These are phyloP conservation scores for Neofusicoccum parvum DNA, from an alignment of 2,329 filamentous ascomycete species.

Conservation along the genomic window DNA sequence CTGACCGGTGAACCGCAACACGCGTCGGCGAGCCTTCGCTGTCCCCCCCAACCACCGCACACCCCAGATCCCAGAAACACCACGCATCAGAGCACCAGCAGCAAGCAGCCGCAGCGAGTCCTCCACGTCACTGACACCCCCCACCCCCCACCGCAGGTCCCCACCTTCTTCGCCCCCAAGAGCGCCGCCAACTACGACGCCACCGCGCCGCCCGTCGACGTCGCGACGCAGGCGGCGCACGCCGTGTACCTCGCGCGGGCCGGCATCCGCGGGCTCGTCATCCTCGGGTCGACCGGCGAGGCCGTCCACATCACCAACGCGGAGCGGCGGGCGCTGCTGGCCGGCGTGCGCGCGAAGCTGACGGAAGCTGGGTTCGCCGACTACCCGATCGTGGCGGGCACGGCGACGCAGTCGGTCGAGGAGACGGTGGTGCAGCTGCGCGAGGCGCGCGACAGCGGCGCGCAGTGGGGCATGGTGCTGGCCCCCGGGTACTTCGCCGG, in stretches of 20 bases:
- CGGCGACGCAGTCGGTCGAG: slow-evolving; percentile 59
- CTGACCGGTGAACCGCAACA: no score
- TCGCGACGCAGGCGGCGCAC: slow-evolving; percentile 57
- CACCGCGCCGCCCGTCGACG: slow-evolving; percentile 49
- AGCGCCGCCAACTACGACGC: slow-evolving; percentile 14
- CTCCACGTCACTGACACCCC: no score
- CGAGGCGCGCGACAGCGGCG: slow-evolving; percentile 54
- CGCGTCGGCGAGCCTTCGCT: no score
- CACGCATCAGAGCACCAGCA: no score
- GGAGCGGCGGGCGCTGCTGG: slow-evolving; percentile 55
- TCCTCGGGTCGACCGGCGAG: slow-evolving; percentile 63
- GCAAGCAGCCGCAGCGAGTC: no score
- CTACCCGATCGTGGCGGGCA: slow-evolving; percentile 61
- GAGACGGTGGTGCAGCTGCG: slow-evolving; percentile 58
- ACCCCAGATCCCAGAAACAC: no score
- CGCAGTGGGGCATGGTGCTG: slow-evolving; percentile 60
- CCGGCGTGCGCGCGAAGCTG: slow-evolving; percentile 53
- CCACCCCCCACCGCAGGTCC: slow-evolving; percentile 37
- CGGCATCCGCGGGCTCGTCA: slow-evolving; percentile 59
- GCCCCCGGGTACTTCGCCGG: slow-evolving; percentile 32
- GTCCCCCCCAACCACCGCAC: no score
- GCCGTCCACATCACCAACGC: slow-evolving; percentile 57
- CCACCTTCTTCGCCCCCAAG: slow-evolving; percentile 60
- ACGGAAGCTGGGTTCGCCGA: slow-evolving; percentile 55
- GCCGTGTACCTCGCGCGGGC: slow-evolving; percentile 57